Evolutionary conservation across 805 yeast genomes (phyloP).

Genomic region (Metschnikowia chrysomelidarum): DNA sequence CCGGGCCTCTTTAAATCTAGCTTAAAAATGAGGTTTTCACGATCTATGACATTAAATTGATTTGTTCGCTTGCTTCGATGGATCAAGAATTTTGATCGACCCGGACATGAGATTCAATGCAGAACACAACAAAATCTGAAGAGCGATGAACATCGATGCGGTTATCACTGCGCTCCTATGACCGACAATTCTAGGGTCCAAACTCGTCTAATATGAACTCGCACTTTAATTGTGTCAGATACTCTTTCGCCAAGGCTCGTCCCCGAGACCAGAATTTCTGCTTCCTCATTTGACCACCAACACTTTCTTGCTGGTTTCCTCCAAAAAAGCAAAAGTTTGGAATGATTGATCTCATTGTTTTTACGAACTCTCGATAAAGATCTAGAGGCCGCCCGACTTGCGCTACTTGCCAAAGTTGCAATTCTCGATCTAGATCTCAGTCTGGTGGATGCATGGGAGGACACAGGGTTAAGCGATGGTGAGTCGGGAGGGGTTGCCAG

Average conservation of each 20-base stretch:
- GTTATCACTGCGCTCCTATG: conserved; percentile 75
- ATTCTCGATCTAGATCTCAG: conserved; percentile 48
- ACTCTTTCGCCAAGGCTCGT: conserved; percentile 20
- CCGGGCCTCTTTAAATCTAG: too few species aligned
- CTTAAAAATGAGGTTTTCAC: neutral
- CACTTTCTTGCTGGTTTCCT: conserved; percentile 97
- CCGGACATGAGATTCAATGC: too few species aligned
- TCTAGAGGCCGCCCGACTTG: conserved; percentile 54
- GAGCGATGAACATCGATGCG: too few species aligned
- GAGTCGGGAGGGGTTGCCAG: conserved; percentile 37
- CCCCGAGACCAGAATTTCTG: conserved; percentile 42
- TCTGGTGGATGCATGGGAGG: conserved; percentile 36
- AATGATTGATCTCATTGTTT: conserved; percentile 40
- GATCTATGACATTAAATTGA: neutral
- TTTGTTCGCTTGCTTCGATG: too few species aligned
- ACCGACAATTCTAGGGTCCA: conserved; percentile 96
- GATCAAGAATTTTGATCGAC: too few species aligned
- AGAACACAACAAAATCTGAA: too few species aligned
- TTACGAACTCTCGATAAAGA: conserved; percentile 52
- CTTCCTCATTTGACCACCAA: conserved; percentile 84
- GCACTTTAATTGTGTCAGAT: conserved; percentile 42
- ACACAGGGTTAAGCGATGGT: conserved; percentile 43
- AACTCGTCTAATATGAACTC: conserved; percentile 85
- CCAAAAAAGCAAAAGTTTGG: conserved; percentile 87
- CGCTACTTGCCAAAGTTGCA: conserved; percentile 56